These are phyloP conservation scores for Globisporangium abappressorium DNA, from an alignment of 352 stramenopile genomes.

Conservation along the genomic window DNA sequence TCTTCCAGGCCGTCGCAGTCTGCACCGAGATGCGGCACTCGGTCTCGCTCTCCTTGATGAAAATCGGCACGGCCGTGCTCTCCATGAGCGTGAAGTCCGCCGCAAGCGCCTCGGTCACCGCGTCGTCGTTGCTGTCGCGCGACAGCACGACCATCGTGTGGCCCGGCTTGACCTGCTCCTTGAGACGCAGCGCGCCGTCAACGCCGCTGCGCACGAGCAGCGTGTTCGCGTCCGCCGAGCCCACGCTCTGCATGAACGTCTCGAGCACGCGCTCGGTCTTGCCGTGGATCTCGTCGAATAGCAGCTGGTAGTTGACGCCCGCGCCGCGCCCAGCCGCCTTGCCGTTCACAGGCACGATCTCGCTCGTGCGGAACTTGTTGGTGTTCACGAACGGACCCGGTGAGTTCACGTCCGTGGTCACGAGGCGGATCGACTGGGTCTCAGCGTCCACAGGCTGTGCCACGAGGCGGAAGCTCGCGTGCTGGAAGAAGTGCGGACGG, in stretches of 20 bases:
- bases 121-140: slow-evolving; percentile 30
- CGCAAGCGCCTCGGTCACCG: slow-evolving; percentile 26
- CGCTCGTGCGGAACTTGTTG: slow-evolving; percentile 60
- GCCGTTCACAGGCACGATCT: slow-evolving; percentile 33
- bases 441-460: slow-evolving; percentile 71
- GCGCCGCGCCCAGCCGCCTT: slow-evolving; percentile 1
- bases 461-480: slow-evolving; percentile 94
- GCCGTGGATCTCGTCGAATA: slow-evolving; percentile 57
- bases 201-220: slow-evolving; percentile 44
- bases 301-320: slow-evolving; percentile 23
- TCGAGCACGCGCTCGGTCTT: slow-evolving; percentile 62
- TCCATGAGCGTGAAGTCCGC: slow-evolving; percentile 47
- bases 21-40: slow-evolving; percentile 47
- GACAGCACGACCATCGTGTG: slow-evolving; percentile 60
- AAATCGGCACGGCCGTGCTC: slow-evolving; percentile 44
- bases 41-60: slow-evolving; percentile 44
- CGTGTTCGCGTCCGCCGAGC: slow-evolving; percentile 20
- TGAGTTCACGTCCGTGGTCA: slow-evolving; percentile 70
- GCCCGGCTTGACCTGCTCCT: slow-evolving; percentile 49
- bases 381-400: slow-evolving; percentile 59
- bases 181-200: slow-evolving; percentile 37
- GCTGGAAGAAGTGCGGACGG: slow-evolving; percentile 96
- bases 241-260: slow-evolving; percentile 41
- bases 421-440: slow-evolving; percentile 48
- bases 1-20: slow-evolving; percentile 49